phyloP scores from a whole-genome alignment of 768 basidiomycete genomes.

The Kwoniella sp. region DNA sequence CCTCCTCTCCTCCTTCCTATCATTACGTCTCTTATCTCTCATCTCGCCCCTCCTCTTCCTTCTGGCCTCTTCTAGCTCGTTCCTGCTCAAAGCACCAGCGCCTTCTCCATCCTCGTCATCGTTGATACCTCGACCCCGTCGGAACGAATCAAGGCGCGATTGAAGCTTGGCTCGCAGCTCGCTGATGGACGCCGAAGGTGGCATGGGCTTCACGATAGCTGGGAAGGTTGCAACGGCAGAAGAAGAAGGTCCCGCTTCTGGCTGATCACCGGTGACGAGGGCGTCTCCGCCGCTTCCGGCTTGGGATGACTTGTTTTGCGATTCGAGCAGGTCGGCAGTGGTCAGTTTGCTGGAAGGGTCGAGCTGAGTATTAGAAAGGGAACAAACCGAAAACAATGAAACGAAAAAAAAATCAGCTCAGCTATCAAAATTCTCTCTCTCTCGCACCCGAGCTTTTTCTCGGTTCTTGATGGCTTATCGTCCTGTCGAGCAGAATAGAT shows the following conservation, averaged over 20 bases:
- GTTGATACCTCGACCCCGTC: conserved; percentile 33
- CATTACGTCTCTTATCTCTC: conserved; percentile 80
- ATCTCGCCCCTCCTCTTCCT: conserved; percentile 74
- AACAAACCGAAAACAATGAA: neutral
- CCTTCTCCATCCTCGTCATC: conserved; percentile 58
- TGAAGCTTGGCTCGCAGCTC: conserved; percentile 48
- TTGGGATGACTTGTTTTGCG: neutral
- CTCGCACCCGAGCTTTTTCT: neutral
- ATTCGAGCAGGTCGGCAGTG: conserved; percentile 65
- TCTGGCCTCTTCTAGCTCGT: conserved; percentile 80
- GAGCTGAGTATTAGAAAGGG: conserved; percentile 63
- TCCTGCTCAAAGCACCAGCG: conserved; percentile 61
- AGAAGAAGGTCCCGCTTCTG: conserved; percentile 17
- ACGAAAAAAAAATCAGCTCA: too few relatives aligned
- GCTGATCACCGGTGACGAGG: neutral
- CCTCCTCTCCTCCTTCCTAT: conserved; percentile 79
- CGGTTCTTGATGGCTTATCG: neutral
- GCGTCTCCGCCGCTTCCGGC: neutral
- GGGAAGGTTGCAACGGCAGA: conserved; percentile 5
- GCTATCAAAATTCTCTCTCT: too few relatives aligned
- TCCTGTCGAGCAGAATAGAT: neutral
- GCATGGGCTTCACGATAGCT: conserved; percentile 38
- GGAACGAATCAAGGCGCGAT: conserved; percentile 48
- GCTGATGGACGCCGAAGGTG: conserved; percentile 49
- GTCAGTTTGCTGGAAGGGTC: conserved; percentile 88